Evolutionary conservation across 164 flowering plant genomes (phyloP).

Genomic region (Tetrastigma voinierianum): DNA sequence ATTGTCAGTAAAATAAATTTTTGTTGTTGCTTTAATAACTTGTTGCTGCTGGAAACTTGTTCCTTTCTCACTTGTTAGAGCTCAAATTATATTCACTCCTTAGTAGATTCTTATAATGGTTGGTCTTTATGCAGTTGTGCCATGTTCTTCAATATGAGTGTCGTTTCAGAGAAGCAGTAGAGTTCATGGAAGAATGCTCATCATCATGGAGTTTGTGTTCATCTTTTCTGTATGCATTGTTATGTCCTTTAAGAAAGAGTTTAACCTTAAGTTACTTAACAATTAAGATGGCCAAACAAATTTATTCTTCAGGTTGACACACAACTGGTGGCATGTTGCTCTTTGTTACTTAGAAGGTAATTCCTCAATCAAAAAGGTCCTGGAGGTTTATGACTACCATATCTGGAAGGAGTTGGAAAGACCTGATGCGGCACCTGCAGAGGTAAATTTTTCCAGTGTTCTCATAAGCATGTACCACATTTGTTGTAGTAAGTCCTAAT

Average conservation of each 20-base stretch:
- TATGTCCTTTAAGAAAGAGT: neutral
- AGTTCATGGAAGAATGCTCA: slow-evolving; percentile 84
- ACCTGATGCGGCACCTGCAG: slow-evolving; percentile 52
- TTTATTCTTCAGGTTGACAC: slow-evolving; percentile 61
- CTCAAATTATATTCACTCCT: neutral
- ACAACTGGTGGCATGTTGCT: slow-evolving; percentile 99
- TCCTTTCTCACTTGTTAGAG: neutral
- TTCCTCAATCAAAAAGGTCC: slow-evolving; percentile 50
- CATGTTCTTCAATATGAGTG: slow-evolving; percentile 84
- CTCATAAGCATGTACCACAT: neutral
- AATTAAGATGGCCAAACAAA: slow-evolving; percentile 7
- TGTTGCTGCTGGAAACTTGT: no score
- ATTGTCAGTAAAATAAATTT: no score
- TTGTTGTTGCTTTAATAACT: no score
- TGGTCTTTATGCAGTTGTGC: slow-evolving; percentile 66
- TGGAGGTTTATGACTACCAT: slow-evolving; percentile 63
- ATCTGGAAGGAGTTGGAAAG: slow-evolving; percentile 83
- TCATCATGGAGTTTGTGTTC: slow-evolving; percentile 68
- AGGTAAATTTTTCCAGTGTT: slow-evolving; percentile 38
- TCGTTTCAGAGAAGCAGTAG: slow-evolving; percentile 83
- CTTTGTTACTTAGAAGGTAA: slow-evolving; percentile 90
- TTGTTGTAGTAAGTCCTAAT: neutral
- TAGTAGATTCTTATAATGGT: neutral
- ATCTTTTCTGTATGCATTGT: slow-evolving; percentile 64
- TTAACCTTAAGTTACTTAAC: neutral